Evolutionary conservation across 2,329 filamentous ascomycete genomes (phyloP).

Genomic region (Chaetomium strumarium): DNA sequence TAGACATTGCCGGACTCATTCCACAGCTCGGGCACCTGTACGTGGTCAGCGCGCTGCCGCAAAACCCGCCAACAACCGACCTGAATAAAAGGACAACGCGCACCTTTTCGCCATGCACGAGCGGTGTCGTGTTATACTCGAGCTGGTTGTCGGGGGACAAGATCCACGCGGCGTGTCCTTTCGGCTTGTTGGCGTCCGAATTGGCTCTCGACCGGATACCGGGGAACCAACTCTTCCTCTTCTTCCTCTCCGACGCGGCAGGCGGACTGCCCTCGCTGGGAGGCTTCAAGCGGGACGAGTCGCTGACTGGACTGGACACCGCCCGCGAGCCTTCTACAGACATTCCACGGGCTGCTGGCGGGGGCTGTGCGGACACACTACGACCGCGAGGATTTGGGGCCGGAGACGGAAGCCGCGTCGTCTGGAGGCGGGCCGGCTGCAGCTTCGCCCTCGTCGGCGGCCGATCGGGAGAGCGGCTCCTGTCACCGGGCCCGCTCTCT

Average conservation of each 20-base stretch:
- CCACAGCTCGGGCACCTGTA: constrained; percentile 60
- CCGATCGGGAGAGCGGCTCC: constrained; percentile 16
- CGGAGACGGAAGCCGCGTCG: constrained; percentile 11
- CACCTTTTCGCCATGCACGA: constrained; percentile 52
- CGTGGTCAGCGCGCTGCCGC: constrained; percentile 11
- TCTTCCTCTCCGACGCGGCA: constrained; percentile 35
- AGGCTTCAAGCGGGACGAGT: constrained; percentile 30
- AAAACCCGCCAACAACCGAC: constrained; percentile 3
- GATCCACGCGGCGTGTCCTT: constrained; percentile 45
- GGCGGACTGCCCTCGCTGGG: constrained; percentile 38
- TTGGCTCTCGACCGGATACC: constrained; percentile 47
- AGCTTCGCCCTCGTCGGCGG: constrained; percentile 12
- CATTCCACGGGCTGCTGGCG: constrained; percentile 28
- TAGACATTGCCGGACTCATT: constrained; percentile 52
- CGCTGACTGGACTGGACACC: constrained; percentile 27
- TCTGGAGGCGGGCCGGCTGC: constrained; percentile 19
- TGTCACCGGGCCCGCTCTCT: background rate
- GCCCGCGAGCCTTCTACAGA: constrained; percentile 29
- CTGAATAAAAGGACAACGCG: background rate
- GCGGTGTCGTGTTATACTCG: constrained; percentile 50
- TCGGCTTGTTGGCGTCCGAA: constrained; percentile 32
- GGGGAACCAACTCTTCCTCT: constrained; percentile 51
- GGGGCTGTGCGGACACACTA: constrained; percentile 44
- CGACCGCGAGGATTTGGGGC: constrained; percentile 33
- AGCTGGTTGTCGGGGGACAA: constrained; percentile 44